Evolutionary conservation across 257 asterid genomes (phyloP).

Genomic region (Primulina huaijiensis): DNA sequence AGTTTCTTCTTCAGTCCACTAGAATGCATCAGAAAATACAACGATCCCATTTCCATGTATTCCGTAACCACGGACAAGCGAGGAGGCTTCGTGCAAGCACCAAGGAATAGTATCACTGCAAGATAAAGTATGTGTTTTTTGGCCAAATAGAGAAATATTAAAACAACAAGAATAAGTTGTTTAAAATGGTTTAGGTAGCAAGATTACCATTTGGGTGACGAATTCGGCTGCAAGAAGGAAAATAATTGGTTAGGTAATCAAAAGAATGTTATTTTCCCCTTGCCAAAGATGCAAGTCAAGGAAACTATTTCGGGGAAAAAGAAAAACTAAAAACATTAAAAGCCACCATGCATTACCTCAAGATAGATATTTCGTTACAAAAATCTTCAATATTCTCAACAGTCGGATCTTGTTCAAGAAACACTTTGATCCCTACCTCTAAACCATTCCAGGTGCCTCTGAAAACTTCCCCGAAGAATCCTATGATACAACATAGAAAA

Average conservation of each 20-base stretch:
- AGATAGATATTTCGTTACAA: slow-evolving; percentile 82
- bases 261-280: slow-evolving; percentile 18
- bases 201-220: slow-evolving; percentile 94
- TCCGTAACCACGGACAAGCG: slow-evolving; percentile 84
- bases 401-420: slow-evolving; percentile 74
- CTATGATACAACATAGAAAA: slow-evolving; percentile 33
- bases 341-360: slow-evolving; percentile 47
- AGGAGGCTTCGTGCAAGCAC: slow-evolving; percentile 90
- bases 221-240: slow-evolving; percentile 63
- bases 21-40: slow-evolving; percentile 76
- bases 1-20: slow-evolving; percentile 86
- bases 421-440: slow-evolving; percentile 76
- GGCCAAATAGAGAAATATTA: slow-evolving; percentile 15
- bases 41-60: slow-evolving; percentile 92
- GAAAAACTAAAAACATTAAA: slow-evolving; percentile 15
- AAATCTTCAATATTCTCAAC: slow-evolving; percentile 86
- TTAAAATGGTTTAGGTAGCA: slow-evolving; percentile 24
- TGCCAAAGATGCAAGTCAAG: slow-evolving; percentile 2
- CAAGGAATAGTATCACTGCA: slow-evolving; percentile 87
- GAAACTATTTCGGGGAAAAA: background rate
- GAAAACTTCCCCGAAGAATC: slow-evolving; percentile 93
- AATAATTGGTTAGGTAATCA: slow-evolving; percentile 33
- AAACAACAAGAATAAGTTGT: background rate
- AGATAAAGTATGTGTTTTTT: slow-evolving; percentile 18
- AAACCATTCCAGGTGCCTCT: slow-evolving; percentile 87